phyloP scores from a whole-genome alignment of 1,284 basidiomycete genomes.

The Omphalotus olearius region DNA sequence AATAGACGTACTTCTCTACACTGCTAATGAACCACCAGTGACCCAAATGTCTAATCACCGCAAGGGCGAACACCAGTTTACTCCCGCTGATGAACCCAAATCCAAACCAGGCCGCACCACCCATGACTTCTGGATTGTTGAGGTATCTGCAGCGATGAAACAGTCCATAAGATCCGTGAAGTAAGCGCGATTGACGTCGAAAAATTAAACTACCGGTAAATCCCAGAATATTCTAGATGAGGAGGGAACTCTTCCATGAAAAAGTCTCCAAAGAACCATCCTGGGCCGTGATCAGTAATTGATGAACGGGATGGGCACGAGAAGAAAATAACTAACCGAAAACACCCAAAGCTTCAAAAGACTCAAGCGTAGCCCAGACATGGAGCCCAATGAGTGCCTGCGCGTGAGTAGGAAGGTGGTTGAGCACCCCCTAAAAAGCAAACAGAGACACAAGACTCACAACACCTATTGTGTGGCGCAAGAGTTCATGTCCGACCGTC shows the following conservation, averaged over 20 bases:
- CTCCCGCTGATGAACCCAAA: conserved; percentile 87
- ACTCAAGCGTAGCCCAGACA: conserved; percentile 87
- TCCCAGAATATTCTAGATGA: conserved; percentile 92
- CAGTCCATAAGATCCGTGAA: too few relatives aligned
- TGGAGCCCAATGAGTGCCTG: conserved; percentile 87
- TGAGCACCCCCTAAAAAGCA: background rate
- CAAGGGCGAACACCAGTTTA: conserved; percentile 82
- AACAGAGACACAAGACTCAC: conserved; percentile 44
- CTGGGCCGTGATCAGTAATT: conserved; percentile 31
- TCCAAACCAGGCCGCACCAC: conserved; percentile 93
- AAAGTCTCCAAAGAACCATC: conserved; percentile 98
- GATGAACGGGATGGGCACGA: background rate
- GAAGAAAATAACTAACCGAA: conserved; percentile 54
- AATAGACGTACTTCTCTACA: conserved; percentile 74
- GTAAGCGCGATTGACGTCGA: too few relatives aligned
- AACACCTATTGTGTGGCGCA: conserved; percentile 83
- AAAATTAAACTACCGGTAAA: conserved; percentile 74
- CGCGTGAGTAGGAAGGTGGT: background rate
- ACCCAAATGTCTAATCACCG: conserved; percentile 78
- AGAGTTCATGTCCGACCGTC: conserved; percentile 85
- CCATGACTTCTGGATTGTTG: conserved; percentile 96
- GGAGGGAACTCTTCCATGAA: conserved; percentile 94
- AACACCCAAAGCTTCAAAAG: conserved; percentile 88
- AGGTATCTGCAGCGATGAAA: conserved; percentile 56
- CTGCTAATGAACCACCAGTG: conserved; percentile 90